These are phyloP conservation scores for Fraxinus anomala DNA, from an alignment of 257 asterid species.

Conservation along the genomic window DNA sequence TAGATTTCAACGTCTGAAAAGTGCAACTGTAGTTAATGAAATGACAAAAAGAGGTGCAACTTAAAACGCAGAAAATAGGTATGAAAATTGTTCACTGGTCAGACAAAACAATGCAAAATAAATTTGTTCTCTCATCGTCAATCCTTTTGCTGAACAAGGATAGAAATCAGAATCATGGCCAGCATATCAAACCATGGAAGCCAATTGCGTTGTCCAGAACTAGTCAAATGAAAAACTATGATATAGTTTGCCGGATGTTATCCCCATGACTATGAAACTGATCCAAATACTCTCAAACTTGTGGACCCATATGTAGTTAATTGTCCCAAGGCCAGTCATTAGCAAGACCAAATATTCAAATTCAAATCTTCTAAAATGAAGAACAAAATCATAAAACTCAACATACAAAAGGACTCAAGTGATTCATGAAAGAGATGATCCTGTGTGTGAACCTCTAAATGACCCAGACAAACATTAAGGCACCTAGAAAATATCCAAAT, in stretches of 20 bases:
- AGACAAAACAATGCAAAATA: background rate
- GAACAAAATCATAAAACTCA: background rate
- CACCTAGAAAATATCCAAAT: background rate
- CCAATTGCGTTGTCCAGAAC: background rate
- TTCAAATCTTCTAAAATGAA: background rate
- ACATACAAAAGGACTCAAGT: background rate
- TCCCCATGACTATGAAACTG: background rate
- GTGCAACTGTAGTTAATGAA: background rate
- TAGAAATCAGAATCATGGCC: background rate
- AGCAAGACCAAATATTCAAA: background rate
- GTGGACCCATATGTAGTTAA: background rate
- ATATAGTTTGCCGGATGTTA: background rate
- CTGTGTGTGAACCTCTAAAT: background rate
- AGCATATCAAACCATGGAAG: too few species aligned
- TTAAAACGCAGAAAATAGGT: background rate
- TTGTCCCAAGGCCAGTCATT: background rate
- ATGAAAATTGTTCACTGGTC: background rate
- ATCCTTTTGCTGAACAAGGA: background rate
- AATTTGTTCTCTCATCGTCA: background rate
- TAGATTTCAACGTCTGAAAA: constrained; percentile 83
- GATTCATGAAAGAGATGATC: background rate
- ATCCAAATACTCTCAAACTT: background rate
- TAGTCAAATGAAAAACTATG: background rate
- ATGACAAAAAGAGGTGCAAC: background rate
- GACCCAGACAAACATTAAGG: background rate